A percentile compares a stretch with the other conserved stretches of the same genome.
phyloP scores from a whole-genome alignment of 371 early-diverging fungal genomes.

The Rhizopus stolonifer region DNA sequence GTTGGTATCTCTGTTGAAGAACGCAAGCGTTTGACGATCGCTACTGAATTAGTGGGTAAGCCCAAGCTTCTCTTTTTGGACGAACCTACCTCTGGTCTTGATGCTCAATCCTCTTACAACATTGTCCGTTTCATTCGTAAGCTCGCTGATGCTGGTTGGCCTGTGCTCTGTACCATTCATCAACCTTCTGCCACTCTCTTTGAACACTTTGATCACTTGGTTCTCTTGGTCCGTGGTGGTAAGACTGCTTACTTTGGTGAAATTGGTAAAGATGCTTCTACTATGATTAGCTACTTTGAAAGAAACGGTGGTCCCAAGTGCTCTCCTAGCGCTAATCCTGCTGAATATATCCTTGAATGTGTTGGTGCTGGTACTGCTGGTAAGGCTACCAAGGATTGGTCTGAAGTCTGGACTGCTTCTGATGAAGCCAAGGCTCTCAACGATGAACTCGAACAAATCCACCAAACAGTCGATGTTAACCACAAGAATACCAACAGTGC shows the following conservation, averaged over 20 bases:
- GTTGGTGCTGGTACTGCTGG: constrained; percentile 64
- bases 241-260: constrained; percentile 82
- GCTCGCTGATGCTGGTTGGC: constrained; percentile 66
- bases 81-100: constrained; percentile 84
- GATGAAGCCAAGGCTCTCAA: constrained; percentile 37
- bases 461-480: constrained; percentile 21
- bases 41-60: constrained; percentile 72
- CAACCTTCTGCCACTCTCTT: constrained; percentile 83
- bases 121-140: constrained; percentile 74
- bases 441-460: constrained; percentile 40
- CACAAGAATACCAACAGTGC: constrained; percentile 20
- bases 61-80: constrained; percentile 81
- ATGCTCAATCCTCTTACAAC: constrained; percentile 68
- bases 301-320: constrained; percentile 60
- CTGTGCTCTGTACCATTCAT: constrained; percentile 81
- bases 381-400: constrained; percentile 61
- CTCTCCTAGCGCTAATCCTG: constrained; percentile 63
- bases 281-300: constrained; percentile 65
- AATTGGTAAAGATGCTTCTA: constrained; percentile 55
- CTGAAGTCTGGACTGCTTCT: constrained; percentile 57
- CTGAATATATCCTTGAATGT: constrained; percentile 73
- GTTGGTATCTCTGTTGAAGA: constrained; percentile 65
- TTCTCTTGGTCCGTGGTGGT: constrained; percentile 80
- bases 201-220: constrained; percentile 76
- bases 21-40: constrained; percentile 69